Evolutionary conservation across 148 eudicot genomes (phyloP), one percentile per base, ranked within the genome.

Genomic region (Persicaria tinctoria): DNA sequence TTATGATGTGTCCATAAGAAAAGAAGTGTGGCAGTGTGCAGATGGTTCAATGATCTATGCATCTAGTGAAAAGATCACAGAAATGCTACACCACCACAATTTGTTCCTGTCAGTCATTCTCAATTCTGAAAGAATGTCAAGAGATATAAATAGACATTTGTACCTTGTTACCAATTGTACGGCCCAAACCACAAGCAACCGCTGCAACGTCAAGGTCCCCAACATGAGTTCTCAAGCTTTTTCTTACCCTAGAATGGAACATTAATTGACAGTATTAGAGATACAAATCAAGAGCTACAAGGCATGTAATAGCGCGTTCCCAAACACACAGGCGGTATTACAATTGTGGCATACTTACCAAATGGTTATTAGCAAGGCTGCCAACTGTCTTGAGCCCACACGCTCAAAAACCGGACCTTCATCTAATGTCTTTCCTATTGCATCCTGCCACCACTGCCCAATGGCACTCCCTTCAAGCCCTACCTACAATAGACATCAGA

Each of bases 391-490:
- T 46, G 97, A 92, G 76, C 99, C 99, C 62, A 96, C 97, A 38
- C 99, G 99, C 81, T 96, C 97, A 71, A 96, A 95, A 75, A 82
- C 77, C 10, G 87, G 64, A 75, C 91, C 97, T 89, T 96, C 99
- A 63, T 91, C 99, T 81, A 96, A 82, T 50, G 87, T 80, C 86
- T 88, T 96, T 27, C 99, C 99, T 72, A 96, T 88, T 5, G 91
- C 83, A 78, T 96, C 99, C 81, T 92, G 99, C 99, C 99, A 96
- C 83, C 84, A 86, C 68, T 92, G 92, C 79, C 97, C 99, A 63
- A 90, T 78, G 55, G 99, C 81, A 80, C 99, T 96, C 83, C 99
- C 99, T 92, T 96, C 99, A 78, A 96, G 91, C 84, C 99, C 99
- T 84, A 96, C 97, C 99, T 96, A 84, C 76, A 87, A 54, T 79